Evolutionary conservation across 768 basidiomycete genomes (phyloP).

Genomic region (Leccinum subgranulosum): DNA sequence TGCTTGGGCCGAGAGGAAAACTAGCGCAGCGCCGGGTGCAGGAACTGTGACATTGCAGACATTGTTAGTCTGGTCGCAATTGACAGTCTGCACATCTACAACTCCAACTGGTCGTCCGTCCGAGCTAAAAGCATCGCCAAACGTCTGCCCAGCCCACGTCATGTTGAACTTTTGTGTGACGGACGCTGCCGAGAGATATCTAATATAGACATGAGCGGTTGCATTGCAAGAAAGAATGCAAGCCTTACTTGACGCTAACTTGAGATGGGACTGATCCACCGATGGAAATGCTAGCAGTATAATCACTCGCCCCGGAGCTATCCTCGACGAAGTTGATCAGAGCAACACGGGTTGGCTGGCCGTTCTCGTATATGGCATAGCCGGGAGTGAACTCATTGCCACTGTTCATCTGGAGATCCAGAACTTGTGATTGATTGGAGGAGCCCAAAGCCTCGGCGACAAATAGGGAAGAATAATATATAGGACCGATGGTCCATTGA

Average conservation of each 20-base stretch:
- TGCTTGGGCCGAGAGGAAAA: slow-evolving; percentile 56
- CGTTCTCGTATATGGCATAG: slow-evolving; percentile 68
- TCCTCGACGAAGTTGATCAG: slow-evolving; percentile 76
- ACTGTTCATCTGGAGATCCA: slow-evolving; percentile 57
- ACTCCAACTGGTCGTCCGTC: slow-evolving; percentile 65
- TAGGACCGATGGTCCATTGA: slow-evolving; percentile 71
- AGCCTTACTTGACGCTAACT: slow-evolving; percentile 52
- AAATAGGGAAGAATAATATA: slow-evolving; percentile 72
- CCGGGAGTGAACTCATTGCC: slow-evolving; percentile 58
- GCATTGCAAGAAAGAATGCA: not conserved
- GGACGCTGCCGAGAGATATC: slow-evolving; percentile 55
- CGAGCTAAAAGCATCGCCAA: slow-evolving; percentile 56
- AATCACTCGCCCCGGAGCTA: slow-evolving; percentile 49
- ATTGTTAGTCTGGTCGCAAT: slow-evolving; percentile 52
- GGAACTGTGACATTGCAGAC: slow-evolving; percentile 60
- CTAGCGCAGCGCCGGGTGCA: slow-evolving; percentile 72
- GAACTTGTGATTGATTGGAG: slow-evolving; percentile 58
- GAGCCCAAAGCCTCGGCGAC: slow-evolving; percentile 70
- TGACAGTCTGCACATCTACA: slow-evolving; percentile 53
- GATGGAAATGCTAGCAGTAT: slow-evolving; percentile 48
- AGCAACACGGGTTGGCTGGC: slow-evolving; percentile 55
- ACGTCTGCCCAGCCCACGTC: slow-evolving; percentile 77
- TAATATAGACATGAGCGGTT: slow-evolving; percentile 15
- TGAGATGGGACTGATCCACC: slow-evolving; percentile 43
- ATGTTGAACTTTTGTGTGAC: slow-evolving; percentile 63